A percentile compares a stretch with the other conserved stretches of the same genome.
Evolutionary conservation across 768 basidiomycete genomes (phyloP).

Genomic region (Mrakia hoshinonis): DNA sequence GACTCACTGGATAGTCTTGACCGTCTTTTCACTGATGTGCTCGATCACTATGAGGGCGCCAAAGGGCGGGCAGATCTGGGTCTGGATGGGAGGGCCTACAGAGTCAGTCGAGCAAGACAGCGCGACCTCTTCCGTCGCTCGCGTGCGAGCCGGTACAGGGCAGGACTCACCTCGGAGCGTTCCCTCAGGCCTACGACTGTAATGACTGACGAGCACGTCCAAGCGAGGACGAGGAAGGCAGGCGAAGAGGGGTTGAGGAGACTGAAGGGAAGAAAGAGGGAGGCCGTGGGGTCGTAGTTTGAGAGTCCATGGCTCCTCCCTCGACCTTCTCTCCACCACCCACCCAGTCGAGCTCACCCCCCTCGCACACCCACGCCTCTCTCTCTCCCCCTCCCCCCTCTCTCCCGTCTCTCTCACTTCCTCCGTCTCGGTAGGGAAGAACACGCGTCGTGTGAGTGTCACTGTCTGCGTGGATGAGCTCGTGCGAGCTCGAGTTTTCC

Average conservation of each 20-base stretch:
- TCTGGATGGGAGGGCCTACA: neutral
- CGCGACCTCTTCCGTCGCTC: neutral
- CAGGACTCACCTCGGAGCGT: neutral
- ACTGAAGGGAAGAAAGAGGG: neutral
- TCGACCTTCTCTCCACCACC: neutral
- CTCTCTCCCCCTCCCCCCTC: neutral
- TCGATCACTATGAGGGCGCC: neutral
- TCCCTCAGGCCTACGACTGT: neutral
- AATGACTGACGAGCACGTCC: neutral
- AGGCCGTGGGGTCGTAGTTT: neutral
- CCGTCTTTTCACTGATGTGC: neutral
- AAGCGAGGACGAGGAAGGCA: neutral
- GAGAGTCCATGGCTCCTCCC: neutral
- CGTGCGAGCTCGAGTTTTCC: constrained; percentile 8
- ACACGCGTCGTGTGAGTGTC: neutral
- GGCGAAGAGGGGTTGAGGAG: neutral
- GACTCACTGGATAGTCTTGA: neutral
- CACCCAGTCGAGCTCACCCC: constrained; percentile 14
- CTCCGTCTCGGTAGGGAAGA: no score
- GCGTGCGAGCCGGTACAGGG: neutral
- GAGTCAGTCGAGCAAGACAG: neutral
- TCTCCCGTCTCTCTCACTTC: neutral
- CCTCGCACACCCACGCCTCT: constrained; percentile 9
- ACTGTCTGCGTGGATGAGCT: neutral
- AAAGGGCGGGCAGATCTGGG: neutral